Conservation (phyloP, 2,329 filamentous ascomycete genomes). For the Talaromyces atroroseus region DNA sequence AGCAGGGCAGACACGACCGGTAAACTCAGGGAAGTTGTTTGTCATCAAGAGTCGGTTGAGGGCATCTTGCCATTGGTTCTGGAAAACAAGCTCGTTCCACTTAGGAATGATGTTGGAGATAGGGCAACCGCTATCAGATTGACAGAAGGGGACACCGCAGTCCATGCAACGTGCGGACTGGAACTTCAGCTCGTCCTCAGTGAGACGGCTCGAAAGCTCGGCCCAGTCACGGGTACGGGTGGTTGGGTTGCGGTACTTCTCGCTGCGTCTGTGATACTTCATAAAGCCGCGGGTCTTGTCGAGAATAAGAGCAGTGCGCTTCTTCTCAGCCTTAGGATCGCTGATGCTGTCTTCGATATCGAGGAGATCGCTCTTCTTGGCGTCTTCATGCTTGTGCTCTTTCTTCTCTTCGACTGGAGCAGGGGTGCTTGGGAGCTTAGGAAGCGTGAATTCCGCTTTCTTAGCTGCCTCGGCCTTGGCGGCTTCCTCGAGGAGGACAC, state of each 20-base stretch:
- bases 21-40: slow-evolving; percentile 98
- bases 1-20: slow-evolving; percentile 91
- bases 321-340: slow-evolving; percentile 80
- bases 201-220: slow-evolving; percentile 79
- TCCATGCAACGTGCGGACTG: slow-evolving; percentile 98
- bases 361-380: slow-evolving; percentile 63
- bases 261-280: slow-evolving; percentile 87
- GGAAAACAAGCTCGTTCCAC: slow-evolving; percentile 70
- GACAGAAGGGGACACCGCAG: slow-evolving; percentile 96
- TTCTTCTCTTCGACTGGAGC: slow-evolving; percentile 48
- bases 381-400: slow-evolving; percentile 56
- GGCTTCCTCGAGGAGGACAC: slow-evolving; percentile 78
- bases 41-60: slow-evolving; percentile 89
- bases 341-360: slow-evolving; percentile 91
- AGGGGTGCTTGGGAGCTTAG: slow-evolving; percentile 49
- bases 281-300: slow-evolving; percentile 98
- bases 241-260: slow-evolving; percentile 85
- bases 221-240: slow-evolving; percentile 89
- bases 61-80: slow-evolving; percentile 81
- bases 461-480: slow-evolving; percentile 79
- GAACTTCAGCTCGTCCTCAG: slow-evolving; percentile 93
- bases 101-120: slow-evolving; percentile 98
- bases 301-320: slow-evolving; percentile 82
- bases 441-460: slow-evolving; percentile 75
- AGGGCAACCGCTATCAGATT: slow-evolving; percentile 91